These are phyloP conservation scores for barrel medic (Medicago truncatula) DNA, from an alignment of 306 rosid genomes.

Conservation along the genomic window DNA sequence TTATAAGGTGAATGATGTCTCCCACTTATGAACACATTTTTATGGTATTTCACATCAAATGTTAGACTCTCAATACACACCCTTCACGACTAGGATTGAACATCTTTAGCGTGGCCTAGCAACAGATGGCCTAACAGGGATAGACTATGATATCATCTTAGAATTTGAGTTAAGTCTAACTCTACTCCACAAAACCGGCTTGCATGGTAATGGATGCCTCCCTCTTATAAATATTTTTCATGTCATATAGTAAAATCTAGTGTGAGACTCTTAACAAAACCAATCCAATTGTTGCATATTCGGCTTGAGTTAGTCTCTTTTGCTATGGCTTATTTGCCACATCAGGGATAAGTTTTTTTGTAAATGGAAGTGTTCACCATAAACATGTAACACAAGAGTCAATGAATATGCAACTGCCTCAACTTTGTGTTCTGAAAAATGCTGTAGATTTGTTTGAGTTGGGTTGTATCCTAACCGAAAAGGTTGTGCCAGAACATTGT, in stretches of 20 bases:
- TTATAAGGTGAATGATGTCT: background rate
- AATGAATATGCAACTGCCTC: slow-evolving; percentile 4
- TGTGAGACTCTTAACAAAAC: background rate
- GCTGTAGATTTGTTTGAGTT: background rate
- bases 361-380: background rate
- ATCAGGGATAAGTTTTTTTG: background rate
- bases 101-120: background rate
- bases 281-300: slow-evolving; percentile 6
- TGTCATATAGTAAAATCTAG: background rate
- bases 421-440: background rate
- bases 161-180: background rate
- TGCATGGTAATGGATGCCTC: background rate
- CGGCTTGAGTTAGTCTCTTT: slow-evolving; percentile 6
- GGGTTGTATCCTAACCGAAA: background rate
- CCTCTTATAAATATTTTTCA: background rate
- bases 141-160: background rate
- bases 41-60: background rate
- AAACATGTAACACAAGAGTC: background rate
- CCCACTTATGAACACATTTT: background rate
- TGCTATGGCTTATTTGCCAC: slow-evolving; percentile 17
- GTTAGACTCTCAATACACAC: background rate
- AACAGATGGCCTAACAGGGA: background rate
- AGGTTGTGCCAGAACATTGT: background rate
- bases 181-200: background rate
- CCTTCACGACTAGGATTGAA: background rate